phyloP scores from a whole-genome alignment of 495 filamentous ascomycete species.

The Talaromyces proteolyticus region DNA sequence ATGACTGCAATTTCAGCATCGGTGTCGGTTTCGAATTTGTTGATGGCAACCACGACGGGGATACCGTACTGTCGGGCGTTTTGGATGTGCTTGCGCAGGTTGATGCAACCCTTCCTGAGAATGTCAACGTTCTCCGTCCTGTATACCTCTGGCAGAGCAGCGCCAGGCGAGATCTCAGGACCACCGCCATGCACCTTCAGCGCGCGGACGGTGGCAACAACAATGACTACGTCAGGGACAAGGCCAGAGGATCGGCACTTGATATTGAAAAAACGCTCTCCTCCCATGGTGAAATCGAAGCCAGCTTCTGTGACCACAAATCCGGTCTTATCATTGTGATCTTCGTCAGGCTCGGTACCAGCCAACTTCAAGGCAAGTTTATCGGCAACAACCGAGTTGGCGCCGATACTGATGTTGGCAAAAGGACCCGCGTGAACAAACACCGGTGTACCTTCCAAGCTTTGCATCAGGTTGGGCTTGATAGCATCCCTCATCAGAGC shows the following conservation, averaged over 20 bases:
- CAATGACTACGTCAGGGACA: slow-evolving; percentile 85
- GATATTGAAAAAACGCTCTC: slow-evolving; percentile 99
- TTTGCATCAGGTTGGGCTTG: slow-evolving; percentile 99
- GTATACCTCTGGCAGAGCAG: slow-evolving; percentile 76
- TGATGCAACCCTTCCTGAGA: slow-evolving; percentile 83
- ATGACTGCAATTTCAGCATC: slow-evolving; percentile 86
- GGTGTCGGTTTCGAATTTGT: slow-evolving; percentile 91
- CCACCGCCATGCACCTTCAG: slow-evolving; percentile 96
- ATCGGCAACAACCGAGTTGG: slow-evolving; percentile 90
- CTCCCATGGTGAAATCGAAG: slow-evolving; percentile 99
- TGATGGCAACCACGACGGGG: slow-evolving; percentile 96
- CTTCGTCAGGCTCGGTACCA: slow-evolving; percentile 92
- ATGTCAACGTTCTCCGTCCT: slow-evolving; percentile 89
- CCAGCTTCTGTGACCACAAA: slow-evolving; percentile 98
- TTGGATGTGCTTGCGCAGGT: slow-evolving; percentile 86
- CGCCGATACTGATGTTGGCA: slow-evolving; percentile 96
- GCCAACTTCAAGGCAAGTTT: slow-evolving; percentile 93
- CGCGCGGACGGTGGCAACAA: slow-evolving; percentile 92
- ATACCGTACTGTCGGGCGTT: slow-evolving; percentile 87
- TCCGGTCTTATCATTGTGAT: slow-evolving; percentile 75
- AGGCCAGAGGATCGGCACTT: slow-evolving; percentile 95
- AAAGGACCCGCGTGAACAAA: slow-evolving; percentile 97
- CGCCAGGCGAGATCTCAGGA: slow-evolving; percentile 83
- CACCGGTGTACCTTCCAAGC: slow-evolving; percentile 91
- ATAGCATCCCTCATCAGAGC: slow-evolving; percentile 97